Conservation (phyloP, 2,329 filamentous ascomycete genomes). For the Xylariomycetidae sp. region DNA sequence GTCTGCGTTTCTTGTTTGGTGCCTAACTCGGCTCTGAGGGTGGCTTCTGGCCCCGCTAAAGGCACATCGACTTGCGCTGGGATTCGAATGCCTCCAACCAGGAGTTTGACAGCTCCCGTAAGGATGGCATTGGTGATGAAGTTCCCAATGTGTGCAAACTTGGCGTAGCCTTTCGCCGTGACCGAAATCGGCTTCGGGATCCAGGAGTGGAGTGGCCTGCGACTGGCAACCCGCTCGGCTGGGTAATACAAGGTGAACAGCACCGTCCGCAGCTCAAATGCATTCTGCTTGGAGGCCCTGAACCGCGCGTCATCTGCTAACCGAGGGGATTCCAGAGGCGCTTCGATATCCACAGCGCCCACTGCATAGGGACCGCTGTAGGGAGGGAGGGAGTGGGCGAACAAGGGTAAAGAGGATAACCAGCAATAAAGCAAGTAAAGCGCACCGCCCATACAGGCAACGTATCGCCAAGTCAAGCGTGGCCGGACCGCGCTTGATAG, state of each 20-base stretch:
- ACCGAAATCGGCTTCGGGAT: conserved; percentile 37
- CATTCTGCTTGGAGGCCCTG: conserved; percentile 28
- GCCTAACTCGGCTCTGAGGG: conserved; percentile 15
- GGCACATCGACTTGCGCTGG: conserved; percentile 42
- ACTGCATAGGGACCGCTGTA: conserved; percentile 40
- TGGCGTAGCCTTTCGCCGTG: conserved; percentile 41
- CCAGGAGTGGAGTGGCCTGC: conserved; percentile 34
- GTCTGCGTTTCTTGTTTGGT: conserved; percentile 15
- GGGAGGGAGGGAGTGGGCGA: conserved; percentile 37
- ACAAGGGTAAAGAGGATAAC: conserved; percentile 33
- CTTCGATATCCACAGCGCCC: conserved; percentile 41
- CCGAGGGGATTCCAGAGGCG: conserved; percentile 20
- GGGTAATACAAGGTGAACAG: conserved; percentile 47
- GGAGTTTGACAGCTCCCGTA: conserved; percentile 33
- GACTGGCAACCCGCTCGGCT: conserved; percentile 20
- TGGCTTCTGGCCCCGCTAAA: conserved; percentile 20
- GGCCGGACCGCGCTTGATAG: conserved; percentile 21
- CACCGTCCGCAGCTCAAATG: conserved; percentile 41
- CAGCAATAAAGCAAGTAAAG: conserved; percentile 35
- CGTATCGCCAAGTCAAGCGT: conserved; percentile 28
- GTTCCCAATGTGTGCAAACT: conserved; percentile 37
- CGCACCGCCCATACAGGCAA: conserved; percentile 21
- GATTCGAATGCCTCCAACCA: conserved; percentile 39
- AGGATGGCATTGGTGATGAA: conserved; percentile 37
- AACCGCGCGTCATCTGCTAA: conserved; percentile 32